These are phyloP conservation scores for Phlegmacium glaucopus DNA, from an alignment of 768 basidiomycete species.

Conservation along the genomic window DNA sequence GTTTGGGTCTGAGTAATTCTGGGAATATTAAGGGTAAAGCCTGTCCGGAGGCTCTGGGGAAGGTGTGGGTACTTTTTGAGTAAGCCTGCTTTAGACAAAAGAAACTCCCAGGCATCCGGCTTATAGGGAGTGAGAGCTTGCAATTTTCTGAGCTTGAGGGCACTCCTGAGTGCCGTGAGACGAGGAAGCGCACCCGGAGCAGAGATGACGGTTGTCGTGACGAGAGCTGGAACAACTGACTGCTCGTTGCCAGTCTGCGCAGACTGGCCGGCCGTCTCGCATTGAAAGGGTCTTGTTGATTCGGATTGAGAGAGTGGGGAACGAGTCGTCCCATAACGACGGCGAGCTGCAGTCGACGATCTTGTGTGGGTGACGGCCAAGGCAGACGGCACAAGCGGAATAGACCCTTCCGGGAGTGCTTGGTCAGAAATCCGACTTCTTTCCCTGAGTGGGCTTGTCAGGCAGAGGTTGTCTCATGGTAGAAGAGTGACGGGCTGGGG, in stretches of 20 bases:
- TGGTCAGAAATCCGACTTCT: too few relatives aligned
- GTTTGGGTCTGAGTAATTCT: conserved; percentile 17
- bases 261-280: too few relatives aligned
- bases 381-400: too few relatives aligned
- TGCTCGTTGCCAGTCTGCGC: conserved; percentile 25
- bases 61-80: conserved; percentile 6
- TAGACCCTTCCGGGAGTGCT: background rate
- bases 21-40: conserved; percentile 30
- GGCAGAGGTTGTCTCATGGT: too few relatives aligned
- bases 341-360: too few relatives aligned
- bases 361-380: too few relatives aligned
- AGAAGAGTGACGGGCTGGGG: too few relatives aligned
- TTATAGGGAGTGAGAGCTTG: background rate
- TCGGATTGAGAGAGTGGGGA: too few relatives aligned
- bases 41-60: conserved; percentile 12
- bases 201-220: conserved; percentile 23
- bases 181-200: conserved; percentile 32
- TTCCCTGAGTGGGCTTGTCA: too few relatives aligned
- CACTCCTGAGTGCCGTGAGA: conserved; percentile 33
- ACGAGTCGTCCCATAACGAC: too few relatives aligned
- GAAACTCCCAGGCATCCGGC: background rate
- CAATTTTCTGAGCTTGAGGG: conserved; percentile 25
- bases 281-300: too few relatives aligned
- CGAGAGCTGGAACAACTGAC: conserved; percentile 19
- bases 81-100: background rate